A percentile compares a stretch with the other conserved stretches of the same genome.
Conservation (phyloP, 2,329 filamentous ascomycete species). For the Venturiaceae sp. region DNA sequence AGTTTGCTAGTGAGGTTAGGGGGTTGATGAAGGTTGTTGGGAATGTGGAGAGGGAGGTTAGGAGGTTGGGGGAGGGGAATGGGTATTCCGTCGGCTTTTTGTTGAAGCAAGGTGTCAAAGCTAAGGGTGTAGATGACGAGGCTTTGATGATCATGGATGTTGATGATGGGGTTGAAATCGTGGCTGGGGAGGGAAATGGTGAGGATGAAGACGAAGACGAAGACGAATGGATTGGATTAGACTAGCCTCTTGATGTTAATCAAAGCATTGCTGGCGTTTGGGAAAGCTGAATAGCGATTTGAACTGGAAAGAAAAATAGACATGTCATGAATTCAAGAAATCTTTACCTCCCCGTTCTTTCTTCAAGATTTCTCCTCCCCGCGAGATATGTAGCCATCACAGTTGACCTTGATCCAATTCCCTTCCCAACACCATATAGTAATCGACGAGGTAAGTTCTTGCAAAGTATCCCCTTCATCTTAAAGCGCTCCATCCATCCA, state of each 20-base stretch:
- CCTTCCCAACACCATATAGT: no score
- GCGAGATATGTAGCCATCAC: no score
- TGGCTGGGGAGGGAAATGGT: background rate
- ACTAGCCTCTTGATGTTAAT: background rate
- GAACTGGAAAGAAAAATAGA: background rate
- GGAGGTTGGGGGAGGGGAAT: conserved; percentile 78
- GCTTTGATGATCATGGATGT: conserved; percentile 2
- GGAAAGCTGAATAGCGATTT: background rate
- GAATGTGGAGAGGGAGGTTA: conserved; percentile 73
- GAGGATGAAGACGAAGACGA: conserved; percentile 9
- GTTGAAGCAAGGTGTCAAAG: conserved; percentile 39
- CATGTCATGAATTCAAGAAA: background rate
- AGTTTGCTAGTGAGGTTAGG: conserved; percentile 75
- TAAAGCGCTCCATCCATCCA: no score
- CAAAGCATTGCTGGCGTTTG: background rate
- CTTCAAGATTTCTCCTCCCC: no score
- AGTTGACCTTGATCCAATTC: no score
- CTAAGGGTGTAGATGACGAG: background rate
- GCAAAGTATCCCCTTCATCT: no score
- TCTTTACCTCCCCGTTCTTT: no score
- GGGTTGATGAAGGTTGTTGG: conserved; percentile 72
- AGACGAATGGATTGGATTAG: background rate
- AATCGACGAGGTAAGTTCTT: no score
- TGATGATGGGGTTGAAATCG: background rate
- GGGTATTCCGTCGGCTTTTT: conserved; percentile 83